Evolutionary conservation across 2,329 filamentous ascomycete species (phyloP).

Genomic region (Arthroderma sp.): DNA sequence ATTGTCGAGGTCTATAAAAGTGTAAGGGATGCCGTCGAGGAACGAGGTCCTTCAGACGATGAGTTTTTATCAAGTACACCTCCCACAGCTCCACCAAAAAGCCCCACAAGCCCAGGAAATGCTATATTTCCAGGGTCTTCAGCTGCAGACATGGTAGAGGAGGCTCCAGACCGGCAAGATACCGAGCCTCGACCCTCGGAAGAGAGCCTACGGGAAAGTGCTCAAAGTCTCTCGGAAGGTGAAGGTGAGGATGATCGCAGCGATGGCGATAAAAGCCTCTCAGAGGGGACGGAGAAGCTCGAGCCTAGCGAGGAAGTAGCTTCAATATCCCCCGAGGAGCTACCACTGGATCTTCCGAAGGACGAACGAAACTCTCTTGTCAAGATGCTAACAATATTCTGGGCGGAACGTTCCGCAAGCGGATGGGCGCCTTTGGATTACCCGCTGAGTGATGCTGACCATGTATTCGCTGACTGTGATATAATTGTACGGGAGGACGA

Average conservation of each 20-base stretch:
- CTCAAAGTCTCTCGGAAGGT: constrained; percentile 47
- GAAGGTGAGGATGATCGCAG: constrained; percentile 56
- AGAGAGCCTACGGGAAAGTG: constrained; percentile 16
- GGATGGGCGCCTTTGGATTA: constrained; percentile 90
- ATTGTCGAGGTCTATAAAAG: constrained; percentile 94
- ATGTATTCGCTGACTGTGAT: constrained; percentile 93
- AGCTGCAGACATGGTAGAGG: constrained; percentile 7
- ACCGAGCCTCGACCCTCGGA: constrained; percentile 7
- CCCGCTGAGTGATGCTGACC: constrained; percentile 72
- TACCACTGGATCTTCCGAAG: constrained; percentile 58
- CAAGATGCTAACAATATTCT: constrained; percentile 94
- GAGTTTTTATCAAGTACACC: constrained; percentile 24
- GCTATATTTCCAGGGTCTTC: constrained; percentile 19
- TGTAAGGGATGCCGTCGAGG: constrained; percentile 82
- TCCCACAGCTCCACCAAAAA: constrained; percentile 6
- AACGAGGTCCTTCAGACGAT: constrained; percentile 55
- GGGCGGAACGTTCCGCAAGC: constrained; percentile 92
- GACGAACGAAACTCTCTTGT: constrained; percentile 88
- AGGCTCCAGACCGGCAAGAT: constrained; percentile 14
- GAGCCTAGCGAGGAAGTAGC: constrained; percentile 35
- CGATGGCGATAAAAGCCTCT: constrained; percentile 56
- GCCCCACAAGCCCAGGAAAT: constrained; percentile 10
- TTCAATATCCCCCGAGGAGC: constrained; percentile 40
- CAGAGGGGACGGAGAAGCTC: constrained; percentile 40
- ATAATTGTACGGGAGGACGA: constrained; percentile 97